Conservation (phyloP, 306 rosid genomes). For the Clitoria ternatea region DNA sequence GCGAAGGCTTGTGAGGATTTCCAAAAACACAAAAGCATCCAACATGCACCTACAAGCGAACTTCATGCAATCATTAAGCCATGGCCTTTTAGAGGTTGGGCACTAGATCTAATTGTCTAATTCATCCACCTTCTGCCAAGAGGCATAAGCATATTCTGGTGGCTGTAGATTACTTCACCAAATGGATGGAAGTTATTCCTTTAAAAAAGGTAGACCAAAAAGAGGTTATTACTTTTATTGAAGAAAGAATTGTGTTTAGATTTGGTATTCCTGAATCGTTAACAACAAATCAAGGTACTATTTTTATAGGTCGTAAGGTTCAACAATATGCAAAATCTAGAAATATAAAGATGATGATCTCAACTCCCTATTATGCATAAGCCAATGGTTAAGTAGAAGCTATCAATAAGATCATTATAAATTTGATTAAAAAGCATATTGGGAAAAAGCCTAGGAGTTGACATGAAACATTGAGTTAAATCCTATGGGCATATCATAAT, state of each 20-base stretch:
- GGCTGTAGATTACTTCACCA: neutral
- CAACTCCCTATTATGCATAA: neutral
- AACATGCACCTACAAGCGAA: accelerated
- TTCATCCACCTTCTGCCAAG: neutral
- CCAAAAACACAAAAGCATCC: neutral
- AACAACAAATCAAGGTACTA: neutral
- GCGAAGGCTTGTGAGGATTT: neutral
- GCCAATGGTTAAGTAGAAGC: neutral
- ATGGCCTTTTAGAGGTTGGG: neutral
- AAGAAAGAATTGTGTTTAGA: neutral
- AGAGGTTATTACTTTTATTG: neutral
- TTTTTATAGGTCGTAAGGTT: neutral
- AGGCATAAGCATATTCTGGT: neutral
- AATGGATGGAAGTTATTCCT: neutral
- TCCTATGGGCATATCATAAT: neutral
- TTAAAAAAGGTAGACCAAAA: neutral
- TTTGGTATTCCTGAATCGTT: neutral
- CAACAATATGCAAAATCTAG: accelerated
- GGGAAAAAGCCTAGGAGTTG: neutral
- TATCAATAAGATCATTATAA: neutral
- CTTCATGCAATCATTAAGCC: neutral
- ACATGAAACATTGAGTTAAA: no score
- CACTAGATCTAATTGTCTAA: neutral
- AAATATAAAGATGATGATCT: neutral
- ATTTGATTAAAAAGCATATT: neutral